Evolutionary conservation across 148 eudicot genomes (phyloP).

Genomic region (Heliamphora exappendiculata): DNA sequence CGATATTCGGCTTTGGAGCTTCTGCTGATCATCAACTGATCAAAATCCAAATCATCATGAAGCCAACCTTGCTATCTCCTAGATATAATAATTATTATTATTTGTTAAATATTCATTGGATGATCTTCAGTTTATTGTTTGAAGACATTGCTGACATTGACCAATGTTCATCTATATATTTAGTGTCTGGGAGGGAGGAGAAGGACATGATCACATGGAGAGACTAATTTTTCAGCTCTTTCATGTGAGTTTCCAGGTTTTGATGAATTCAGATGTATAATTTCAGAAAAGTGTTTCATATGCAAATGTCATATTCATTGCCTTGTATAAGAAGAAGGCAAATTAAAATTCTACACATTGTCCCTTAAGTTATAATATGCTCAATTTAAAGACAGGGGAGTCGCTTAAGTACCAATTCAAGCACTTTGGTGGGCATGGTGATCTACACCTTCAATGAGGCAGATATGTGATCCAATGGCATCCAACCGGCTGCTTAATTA

Average conservation of each 20-base stretch:
- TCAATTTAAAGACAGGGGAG: not conserved
- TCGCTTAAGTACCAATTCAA: not conserved
- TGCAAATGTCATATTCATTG: constrained; percentile 2
- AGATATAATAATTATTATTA: not conserved
- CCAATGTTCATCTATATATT: constrained; percentile 18
- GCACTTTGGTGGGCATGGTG: not conserved
- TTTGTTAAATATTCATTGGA: constrained; percentile 17
- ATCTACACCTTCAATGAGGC: not conserved
- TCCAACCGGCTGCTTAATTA: no score
- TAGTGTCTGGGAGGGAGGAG: not conserved
- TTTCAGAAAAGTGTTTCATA: constrained; percentile 8
- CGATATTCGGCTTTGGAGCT: constrained; percentile 73
- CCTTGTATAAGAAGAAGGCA: not conserved
- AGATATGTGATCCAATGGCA: not conserved
- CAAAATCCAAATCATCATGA: not conserved
- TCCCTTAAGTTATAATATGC: not conserved
- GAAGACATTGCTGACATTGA: constrained; percentile 49
- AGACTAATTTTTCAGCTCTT: constrained; percentile 28
- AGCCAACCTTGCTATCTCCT: not conserved
- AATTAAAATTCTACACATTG: not conserved
- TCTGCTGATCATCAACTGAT: constrained; percentile 28
- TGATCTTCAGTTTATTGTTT: constrained; percentile 29
- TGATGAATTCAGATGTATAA: not conserved
- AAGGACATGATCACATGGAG: constrained; percentile 21
- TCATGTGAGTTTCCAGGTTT: constrained; percentile 16